These are phyloP conservation scores for Pichia sorboxylosa DNA, from an alignment of 1,139 yeast species.

Conservation along the genomic window DNA sequence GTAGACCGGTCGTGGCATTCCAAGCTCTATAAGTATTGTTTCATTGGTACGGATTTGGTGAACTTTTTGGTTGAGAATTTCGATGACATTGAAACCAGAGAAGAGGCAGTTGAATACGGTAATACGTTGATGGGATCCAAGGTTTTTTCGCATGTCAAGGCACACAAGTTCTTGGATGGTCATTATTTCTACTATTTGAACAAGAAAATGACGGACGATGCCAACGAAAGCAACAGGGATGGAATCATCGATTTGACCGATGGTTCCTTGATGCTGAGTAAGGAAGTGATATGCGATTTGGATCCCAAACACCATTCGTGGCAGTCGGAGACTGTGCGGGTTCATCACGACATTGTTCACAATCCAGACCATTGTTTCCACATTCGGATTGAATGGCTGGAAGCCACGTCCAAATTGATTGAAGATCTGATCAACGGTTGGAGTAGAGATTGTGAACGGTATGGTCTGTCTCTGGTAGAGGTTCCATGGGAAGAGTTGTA, in stretches of 20 bases:
- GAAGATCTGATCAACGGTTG: conserved; percentile 80
- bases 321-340: conserved; percentile 66
- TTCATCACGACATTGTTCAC: conserved; percentile 85
- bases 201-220: conserved; percentile 27
- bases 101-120: conserved; percentile 74
- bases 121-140: conserved; percentile 62
- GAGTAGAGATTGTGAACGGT: conserved; percentile 74
- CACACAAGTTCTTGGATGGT: conserved; percentile 81
- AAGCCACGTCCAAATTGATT: conserved; percentile 76
- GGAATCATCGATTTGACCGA: neutral
- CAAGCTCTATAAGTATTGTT: conserved; percentile 65
- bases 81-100: conserved; percentile 68
- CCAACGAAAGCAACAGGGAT: neutral
- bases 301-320: conserved; percentile 65
- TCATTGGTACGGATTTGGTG: conserved; percentile 76
- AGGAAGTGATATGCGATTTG: conserved; percentile 57
- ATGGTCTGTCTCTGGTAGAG: conserved; percentile 81
- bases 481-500: conserved; percentile 86
- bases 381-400: conserved; percentile 83
- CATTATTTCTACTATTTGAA: conserved; percentile 76
- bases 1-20: conserved; percentile 89
- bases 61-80: conserved; percentile 74
- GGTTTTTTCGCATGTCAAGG: conserved; percentile 68
- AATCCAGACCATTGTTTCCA: conserved; percentile 95
- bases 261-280: conserved; percentile 37